phyloP scores from a whole-genome alignment of 2,329 filamentous ascomycete species.

The Epichloe gansuensis region DNA sequence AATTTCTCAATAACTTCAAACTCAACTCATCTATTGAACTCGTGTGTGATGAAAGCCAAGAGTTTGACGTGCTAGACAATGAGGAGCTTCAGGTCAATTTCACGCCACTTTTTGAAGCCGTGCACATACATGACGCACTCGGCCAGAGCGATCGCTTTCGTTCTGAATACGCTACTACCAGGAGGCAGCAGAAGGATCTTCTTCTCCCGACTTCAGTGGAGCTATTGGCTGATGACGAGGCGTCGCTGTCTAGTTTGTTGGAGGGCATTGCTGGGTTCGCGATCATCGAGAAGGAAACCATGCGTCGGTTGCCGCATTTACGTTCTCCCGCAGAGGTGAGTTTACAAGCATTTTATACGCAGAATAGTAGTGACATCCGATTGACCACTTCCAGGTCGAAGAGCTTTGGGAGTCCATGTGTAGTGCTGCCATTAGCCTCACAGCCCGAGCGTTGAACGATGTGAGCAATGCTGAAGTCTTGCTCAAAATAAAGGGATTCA shows the following conservation, averaged over 20 bases:
- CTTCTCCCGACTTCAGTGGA: slow-evolving; percentile 66
- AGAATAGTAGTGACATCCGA: background rate
- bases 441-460: slow-evolving; percentile 62
- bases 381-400: slow-evolving; percentile 52
- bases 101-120: slow-evolving; percentile 80
- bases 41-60: slow-evolving; percentile 87
- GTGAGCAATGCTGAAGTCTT: slow-evolving; percentile 83
- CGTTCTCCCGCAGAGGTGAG: slow-evolving; percentile 70
- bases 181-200: slow-evolving; percentile 82
- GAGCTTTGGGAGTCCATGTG: slow-evolving; percentile 99
- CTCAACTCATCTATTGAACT: slow-evolving; percentile 93
- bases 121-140: slow-evolving; percentile 92
- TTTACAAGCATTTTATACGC: background rate
- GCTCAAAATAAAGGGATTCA: slow-evolving; percentile 86
- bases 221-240: slow-evolving; percentile 69
- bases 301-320: slow-evolving; percentile 73
- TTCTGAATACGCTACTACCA: slow-evolving; percentile 80
- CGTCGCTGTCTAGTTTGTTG: slow-evolving; percentile 74
- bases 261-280: slow-evolving; percentile 94
- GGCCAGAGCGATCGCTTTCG: slow-evolving; percentile 87
- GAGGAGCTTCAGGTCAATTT: slow-evolving; percentile 94
- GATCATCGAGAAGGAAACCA: slow-evolving; percentile 89
- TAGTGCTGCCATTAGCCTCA: slow-evolving; percentile 69
- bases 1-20: slow-evolving; percentile 70
- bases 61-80: slow-evolving; percentile 90